Evolutionary conservation across 495 filamentous ascomycete genomes (phyloP).

Genomic region (Trypethelium eluteriae): DNA sequence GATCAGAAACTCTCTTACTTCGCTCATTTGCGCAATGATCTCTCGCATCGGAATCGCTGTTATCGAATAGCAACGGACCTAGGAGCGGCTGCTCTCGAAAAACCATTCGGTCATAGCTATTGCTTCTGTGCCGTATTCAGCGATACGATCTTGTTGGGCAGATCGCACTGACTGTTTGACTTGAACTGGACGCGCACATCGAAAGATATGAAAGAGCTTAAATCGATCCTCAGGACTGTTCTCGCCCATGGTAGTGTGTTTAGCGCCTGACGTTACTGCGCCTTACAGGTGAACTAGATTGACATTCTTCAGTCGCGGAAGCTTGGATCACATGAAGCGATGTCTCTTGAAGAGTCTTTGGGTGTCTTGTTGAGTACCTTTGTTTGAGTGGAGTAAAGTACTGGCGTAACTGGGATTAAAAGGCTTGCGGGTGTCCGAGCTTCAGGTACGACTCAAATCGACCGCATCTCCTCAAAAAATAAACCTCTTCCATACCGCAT

Average conservation of each 20-base stretch:
- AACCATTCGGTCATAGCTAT: conserved; percentile 33
- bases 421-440: neutral
- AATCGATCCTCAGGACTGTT: neutral
- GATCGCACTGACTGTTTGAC: conserved; percentile 32
- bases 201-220: conserved; percentile 10
- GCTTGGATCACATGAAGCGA: too few relatives aligned
- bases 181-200: conserved; percentile 25
- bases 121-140: conserved; percentile 27
- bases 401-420: neutral
- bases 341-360: too few relatives aligned
- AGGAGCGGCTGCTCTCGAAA: conserved; percentile 66
- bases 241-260: neutral
- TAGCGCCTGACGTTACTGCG: neutral
- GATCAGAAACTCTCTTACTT: conserved; percentile 42
- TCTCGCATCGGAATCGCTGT: conserved; percentile 77
- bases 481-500: neutral
- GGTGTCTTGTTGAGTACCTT: too few relatives aligned
- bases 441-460: neutral
- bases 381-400: too few relatives aligned
- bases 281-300: too few relatives aligned
- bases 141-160: neutral
- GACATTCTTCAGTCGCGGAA: too few relatives aligned
- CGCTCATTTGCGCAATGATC: conserved; percentile 73
- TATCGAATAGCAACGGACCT: conserved; percentile 81
- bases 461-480: too few relatives aligned